Evolutionary conservation across 371 early-diverging fungal genomes (phyloP).

Genomic region (Mortierella sp.): DNA sequence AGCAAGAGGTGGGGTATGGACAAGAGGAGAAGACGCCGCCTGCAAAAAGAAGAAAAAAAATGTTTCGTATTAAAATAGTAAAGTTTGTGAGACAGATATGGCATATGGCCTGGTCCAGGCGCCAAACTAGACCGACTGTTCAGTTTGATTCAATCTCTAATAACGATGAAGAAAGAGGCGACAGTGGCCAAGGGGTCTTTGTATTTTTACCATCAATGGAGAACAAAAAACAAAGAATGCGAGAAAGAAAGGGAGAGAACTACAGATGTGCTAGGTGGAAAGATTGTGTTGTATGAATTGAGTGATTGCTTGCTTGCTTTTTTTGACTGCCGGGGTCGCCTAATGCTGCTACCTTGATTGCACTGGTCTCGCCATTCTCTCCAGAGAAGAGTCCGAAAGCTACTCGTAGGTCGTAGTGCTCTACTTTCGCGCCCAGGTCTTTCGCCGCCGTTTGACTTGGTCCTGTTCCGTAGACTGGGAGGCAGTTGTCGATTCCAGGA

Average conservation of each 20-base stretch:
- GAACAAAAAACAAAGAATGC: not conserved
- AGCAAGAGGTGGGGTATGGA: not conserved
- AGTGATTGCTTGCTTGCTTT: not conserved
- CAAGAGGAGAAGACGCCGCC: not conserved
- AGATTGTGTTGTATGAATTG: not conserved
- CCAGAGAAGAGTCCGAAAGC: not conserved
- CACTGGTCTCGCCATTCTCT: not conserved
- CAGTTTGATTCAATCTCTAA: not conserved
- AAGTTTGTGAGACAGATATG: not conserved
- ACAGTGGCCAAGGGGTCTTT: not conserved
- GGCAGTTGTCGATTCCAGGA: conserved; percentile 17
- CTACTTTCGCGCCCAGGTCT: conserved; percentile 46
- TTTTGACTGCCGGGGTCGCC: not conserved
- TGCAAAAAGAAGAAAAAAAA: not conserved
- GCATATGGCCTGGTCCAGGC: not conserved
- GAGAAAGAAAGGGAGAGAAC: not conserved
- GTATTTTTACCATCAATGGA: not conserved
- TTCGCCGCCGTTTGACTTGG: conserved; percentile 45
- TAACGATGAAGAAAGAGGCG: not conserved
- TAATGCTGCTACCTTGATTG: not conserved
- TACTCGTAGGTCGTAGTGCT: not conserved
- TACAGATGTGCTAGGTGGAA: not conserved
- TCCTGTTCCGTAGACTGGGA: conserved; percentile 30
- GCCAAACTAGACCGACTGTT: not conserved
- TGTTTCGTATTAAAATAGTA: not conserved